Evolutionary conservation across 306 rosid species (phyloP).

Genomic region (Hylodesmum podocarpum): DNA sequence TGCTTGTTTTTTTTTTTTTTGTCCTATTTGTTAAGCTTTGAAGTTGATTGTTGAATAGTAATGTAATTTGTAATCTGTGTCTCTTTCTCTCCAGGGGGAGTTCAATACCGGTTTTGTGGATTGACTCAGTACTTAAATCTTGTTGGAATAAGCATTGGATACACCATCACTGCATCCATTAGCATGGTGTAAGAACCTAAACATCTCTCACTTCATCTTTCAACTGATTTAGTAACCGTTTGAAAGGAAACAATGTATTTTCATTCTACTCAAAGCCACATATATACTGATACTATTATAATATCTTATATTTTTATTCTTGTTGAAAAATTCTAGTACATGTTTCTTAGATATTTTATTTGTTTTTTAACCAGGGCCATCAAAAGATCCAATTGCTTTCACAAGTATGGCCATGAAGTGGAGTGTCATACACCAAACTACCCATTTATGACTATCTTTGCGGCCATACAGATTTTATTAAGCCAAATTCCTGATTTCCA

Average conservation of each 20-base stretch:
- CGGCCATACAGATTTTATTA: conserved; percentile 19
- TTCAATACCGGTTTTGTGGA: conserved; percentile 32
- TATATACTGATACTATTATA: no score
- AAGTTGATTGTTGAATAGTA: background rate
- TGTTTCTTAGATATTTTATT: background rate
- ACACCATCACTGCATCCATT: conserved; percentile 40
- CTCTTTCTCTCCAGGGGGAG: conserved; percentile 28
- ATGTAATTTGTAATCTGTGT: background rate
- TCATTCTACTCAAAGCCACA: background rate
- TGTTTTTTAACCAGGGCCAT: conserved; percentile 42
- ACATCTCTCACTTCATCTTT: background rate
- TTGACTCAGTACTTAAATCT: conserved; percentile 41
- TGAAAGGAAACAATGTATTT: background rate
- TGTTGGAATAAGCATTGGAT: conserved; percentile 30
- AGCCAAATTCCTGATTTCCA: conserved; percentile 48
- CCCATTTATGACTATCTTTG: conserved; percentile 34
- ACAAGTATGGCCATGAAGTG: conserved; percentile 28
- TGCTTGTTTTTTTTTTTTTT: no score
- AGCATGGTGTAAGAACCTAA: conserved; percentile 50
- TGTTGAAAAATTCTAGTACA: background rate
- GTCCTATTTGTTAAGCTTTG: no score
- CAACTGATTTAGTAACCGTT: background rate
- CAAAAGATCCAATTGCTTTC: conserved; percentile 43
- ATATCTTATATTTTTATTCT: background rate
- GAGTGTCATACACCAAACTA: conserved; percentile 19